These are phyloP conservation scores for Iberis pinnata DNA, from an alignment of 345 rosid species.

Conservation along the genomic window DNA sequence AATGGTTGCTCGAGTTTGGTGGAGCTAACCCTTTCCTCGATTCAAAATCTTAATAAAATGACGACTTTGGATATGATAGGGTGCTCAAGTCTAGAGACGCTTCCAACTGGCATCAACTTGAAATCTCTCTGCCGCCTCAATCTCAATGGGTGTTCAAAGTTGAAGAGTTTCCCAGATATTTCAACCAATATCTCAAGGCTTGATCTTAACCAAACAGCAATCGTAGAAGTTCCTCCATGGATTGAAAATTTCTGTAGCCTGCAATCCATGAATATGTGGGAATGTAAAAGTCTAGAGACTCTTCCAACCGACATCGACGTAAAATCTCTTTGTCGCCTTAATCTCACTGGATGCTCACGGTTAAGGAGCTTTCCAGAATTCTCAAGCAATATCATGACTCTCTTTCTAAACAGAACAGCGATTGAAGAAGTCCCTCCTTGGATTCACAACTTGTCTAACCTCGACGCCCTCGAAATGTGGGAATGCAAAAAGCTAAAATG, in stretches of 20 bases:
- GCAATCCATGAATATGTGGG: conserved; percentile 2
- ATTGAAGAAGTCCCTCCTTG: conserved; percentile 13
- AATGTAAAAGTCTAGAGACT: conserved; percentile 3
- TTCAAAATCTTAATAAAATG: conserved; percentile 16
- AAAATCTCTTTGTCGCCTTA: background rate
- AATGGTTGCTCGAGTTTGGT: conserved; percentile 11
- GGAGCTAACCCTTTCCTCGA: conserved; percentile 6
- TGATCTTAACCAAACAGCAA: background rate
- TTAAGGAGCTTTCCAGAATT: conserved; percentile 19
- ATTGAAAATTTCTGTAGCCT: conserved; percentile 7
- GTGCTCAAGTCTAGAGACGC: conserved; percentile 16
- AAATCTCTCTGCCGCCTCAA: conserved; percentile 5
- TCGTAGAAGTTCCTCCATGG: conserved; percentile 18
- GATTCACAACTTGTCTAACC: background rate
- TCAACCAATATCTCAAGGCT: conserved; percentile 7
- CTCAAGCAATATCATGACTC: background rate
- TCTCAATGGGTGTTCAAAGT: conserved; percentile 17
- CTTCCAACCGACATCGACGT: background rate
- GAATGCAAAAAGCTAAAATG: conserved; percentile 1
- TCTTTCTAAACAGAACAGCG: background rate
- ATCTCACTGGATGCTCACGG: conserved; percentile 13
- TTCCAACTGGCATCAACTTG: conserved; percentile 8
- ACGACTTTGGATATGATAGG: background rate
- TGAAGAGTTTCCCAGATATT: conserved; percentile 23
- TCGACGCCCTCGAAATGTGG: background rate